Evolutionary conservation across 176 grass and related monocot genomes (phyloP).

Genomic region (Themeda triandra): DNA sequence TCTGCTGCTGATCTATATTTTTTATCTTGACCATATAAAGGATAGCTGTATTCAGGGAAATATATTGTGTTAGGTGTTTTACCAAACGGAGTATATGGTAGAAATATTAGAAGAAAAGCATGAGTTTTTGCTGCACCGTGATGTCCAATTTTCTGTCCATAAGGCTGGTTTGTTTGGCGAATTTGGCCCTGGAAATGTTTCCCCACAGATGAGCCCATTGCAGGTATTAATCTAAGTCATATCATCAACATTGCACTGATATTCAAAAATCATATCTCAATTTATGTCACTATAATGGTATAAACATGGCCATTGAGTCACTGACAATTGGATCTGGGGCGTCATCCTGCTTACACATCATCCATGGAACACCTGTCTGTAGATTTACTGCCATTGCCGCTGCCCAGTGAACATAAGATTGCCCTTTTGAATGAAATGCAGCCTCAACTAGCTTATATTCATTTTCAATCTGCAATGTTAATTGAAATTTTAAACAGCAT

Average conservation of each 20-base stretch:
- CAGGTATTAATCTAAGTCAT: slow-evolving; percentile 83
- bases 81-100: neutral
- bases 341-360: slow-evolving; percentile 96
- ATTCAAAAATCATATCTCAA: slow-evolving; percentile 6
- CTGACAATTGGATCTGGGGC: slow-evolving; percentile 83
- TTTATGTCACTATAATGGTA: neutral
- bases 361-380: slow-evolving; percentile 82
- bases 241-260: slow-evolving; percentile 24
- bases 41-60: slow-evolving; percentile 33
- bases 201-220: slow-evolving; percentile 76
- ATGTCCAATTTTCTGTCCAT: slow-evolving; percentile 95
- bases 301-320: neutral
- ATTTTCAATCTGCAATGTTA: slow-evolving; percentile 67
- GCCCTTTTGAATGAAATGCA: slow-evolving; percentile 65
- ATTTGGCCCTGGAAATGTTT: slow-evolving; percentile 84
- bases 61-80: slow-evolving; percentile 21
- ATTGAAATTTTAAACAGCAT: neutral
- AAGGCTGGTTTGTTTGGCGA: slow-evolving; percentile 72
- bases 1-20: slow-evolving; percentile 61
- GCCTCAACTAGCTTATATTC: slow-evolving; percentile 75
- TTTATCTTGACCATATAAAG: slow-evolving; percentile 64
- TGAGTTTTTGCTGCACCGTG: slow-evolving; percentile 28
- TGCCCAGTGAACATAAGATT: slow-evolving; percentile 60
- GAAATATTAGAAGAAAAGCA: slow-evolving; percentile 8
- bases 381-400: slow-evolving; percentile 69